Evolutionary conservation across 2,329 filamentous ascomycete species (phyloP).

Genomic region (Grosmannia penicillata): DNA sequence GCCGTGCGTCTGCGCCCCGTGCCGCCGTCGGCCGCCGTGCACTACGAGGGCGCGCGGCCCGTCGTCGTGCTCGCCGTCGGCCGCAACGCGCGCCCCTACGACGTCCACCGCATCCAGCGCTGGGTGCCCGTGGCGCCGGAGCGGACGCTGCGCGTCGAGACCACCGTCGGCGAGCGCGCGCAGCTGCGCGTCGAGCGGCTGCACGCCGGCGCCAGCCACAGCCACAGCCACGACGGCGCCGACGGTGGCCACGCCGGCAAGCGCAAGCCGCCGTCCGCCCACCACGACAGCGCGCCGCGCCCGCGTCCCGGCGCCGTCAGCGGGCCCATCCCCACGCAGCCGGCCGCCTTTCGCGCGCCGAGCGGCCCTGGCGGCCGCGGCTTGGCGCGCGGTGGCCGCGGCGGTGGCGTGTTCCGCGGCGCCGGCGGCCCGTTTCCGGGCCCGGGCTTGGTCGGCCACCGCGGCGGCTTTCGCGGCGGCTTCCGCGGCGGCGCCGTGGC

Average conservation of each 20-base stretch:
- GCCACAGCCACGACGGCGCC: background rate
- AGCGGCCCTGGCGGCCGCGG: conserved; percentile 4
- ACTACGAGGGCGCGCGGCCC: conserved; percentile 67
- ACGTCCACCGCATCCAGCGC: conserved; percentile 66
- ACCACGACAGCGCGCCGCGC: too few species aligned
- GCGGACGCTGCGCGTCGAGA: conserved; percentile 64
- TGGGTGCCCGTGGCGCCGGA: conserved; percentile 67
- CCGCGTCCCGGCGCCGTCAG: background rate
- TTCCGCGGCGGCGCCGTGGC: conserved; percentile 2
- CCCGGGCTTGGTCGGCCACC: background rate
- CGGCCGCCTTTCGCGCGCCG: conserved; percentile 1
- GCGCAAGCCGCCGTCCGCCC: background rate
- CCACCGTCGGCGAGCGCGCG: conserved; percentile 73
- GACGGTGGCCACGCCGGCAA: background rate
- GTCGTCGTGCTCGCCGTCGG: conserved; percentile 71
- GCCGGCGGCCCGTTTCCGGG: background rate
- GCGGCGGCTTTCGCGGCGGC: conserved; percentile 5
- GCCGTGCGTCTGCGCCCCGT: conserved; percentile 67
- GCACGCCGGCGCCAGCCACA: conserved; percentile 15
- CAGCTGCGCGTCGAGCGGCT: conserved; percentile 69
- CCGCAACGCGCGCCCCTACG: conserved; percentile 60
- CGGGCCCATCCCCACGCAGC: conserved; percentile 2
- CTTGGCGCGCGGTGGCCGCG: conserved; percentile 1
- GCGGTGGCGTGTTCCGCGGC: conserved; percentile 1
- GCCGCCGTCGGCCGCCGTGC: conserved; percentile 42